Evolutionary conservation across 2,329 filamentous ascomycete genomes (phyloP).

Genomic region (Fusarium chuoi): DNA sequence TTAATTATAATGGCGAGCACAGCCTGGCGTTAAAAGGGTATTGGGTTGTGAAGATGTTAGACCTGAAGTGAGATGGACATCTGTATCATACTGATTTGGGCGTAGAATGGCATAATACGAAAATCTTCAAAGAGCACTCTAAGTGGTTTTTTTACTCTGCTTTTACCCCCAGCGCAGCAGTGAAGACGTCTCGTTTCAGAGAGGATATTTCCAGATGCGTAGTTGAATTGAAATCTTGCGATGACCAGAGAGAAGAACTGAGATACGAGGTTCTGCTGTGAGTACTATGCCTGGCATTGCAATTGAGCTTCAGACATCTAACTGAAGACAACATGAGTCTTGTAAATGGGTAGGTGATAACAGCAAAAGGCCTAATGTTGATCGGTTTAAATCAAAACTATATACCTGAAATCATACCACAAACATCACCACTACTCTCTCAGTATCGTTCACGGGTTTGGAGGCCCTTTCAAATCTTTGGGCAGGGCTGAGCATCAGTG

Average conservation of each 20-base stretch:
- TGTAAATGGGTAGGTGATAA: background rate
- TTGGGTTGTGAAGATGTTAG: conserved; percentile 24
- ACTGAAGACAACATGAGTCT: background rate
- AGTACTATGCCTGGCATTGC: background rate
- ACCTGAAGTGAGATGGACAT: conserved; percentile 34
- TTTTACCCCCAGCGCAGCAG: background rate
- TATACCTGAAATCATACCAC: background rate
- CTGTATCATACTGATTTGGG: conserved; percentile 47
- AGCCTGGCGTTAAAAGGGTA: conserved; percentile 47
- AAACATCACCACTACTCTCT: background rate
- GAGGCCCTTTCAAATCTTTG: background rate
- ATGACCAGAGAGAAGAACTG: background rate
- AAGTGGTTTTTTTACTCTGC: conserved; percentile 14
- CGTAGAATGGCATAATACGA: conserved; percentile 38
- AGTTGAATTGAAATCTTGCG: background rate
- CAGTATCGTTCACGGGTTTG: background rate
- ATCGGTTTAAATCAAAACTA: background rate
- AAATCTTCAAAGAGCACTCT: conserved; percentile 27
- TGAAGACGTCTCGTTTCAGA: background rate
- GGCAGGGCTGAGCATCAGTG: conserved; percentile 36
- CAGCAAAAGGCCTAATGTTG: background rate
- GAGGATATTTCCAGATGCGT: background rate
- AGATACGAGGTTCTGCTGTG: background rate
- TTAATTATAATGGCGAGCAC: conserved; percentile 46
- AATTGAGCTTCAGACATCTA: background rate